These are phyloP conservation scores for Cryptomeria japonica DNA, from an alignment of 75 land plant genomes.

Conservation along the genomic window DNA sequence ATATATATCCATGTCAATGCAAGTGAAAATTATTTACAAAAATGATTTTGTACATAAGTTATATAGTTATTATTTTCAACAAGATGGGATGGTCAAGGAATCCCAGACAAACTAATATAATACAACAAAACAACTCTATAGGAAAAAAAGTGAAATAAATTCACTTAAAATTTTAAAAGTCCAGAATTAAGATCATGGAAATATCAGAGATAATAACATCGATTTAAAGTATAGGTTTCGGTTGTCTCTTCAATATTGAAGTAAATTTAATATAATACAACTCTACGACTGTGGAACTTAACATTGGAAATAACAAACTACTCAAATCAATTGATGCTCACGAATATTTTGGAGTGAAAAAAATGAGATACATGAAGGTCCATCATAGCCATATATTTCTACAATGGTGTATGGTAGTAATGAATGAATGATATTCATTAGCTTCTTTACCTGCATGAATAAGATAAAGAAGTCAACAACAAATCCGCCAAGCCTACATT, in stretches of 20 bases:
- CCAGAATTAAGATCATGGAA: too few species aligned
- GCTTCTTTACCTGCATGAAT: constrained; percentile 31
- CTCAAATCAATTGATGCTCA: neutral
- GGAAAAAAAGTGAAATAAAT: constrained; percentile 1
- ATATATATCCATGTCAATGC: constrained; percentile 13
- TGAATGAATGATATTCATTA: constrained; percentile 35
- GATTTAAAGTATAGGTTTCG: too few species aligned
- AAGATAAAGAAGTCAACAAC: neutral
- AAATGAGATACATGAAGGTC: constrained; percentile 32
- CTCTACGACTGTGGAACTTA: neutral
- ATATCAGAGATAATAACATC: neutral
- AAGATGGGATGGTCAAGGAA: neutral
- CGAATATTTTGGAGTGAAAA: neutral
- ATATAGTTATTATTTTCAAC: neutral
- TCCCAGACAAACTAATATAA: neutral
- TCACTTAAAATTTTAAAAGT: neutral
- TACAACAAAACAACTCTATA: neutral
- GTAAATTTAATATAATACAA: too few species aligned
- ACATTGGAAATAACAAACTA: neutral
- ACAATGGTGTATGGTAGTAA: constrained; percentile 33
- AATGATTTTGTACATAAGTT: neutral
- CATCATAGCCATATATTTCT: constrained; percentile 51
- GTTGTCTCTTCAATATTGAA: neutral
- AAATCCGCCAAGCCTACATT: neutral
- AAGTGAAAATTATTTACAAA: constrained; percentile 13